These are phyloP conservation scores for Nitzschia putrida DNA, from an alignment of 108 stramenopile genomes.

Conservation along the genomic window DNA sequence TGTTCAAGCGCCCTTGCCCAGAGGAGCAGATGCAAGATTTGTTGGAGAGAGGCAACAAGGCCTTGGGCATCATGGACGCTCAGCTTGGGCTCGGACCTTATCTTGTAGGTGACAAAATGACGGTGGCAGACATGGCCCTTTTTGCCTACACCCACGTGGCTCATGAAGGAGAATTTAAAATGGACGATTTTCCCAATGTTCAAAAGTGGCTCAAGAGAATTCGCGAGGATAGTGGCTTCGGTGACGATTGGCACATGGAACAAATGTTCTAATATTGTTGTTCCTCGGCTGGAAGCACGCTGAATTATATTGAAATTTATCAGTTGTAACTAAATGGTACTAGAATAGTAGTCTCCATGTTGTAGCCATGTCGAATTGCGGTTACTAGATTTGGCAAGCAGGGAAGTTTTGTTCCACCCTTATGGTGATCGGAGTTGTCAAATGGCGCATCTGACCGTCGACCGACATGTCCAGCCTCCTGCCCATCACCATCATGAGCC, in stretches of 20 bases:
- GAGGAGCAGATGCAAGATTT: conserved; percentile 9
- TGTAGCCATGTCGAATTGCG: too few species aligned
- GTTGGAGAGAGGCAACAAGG: conserved; percentile 11
- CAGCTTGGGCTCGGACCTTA: conserved; percentile 7
- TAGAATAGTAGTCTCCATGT: too few species aligned
- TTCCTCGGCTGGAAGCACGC: too few species aligned
- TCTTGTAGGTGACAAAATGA: conserved; percentile 11
- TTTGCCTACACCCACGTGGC: conserved; percentile 23
- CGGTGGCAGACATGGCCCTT: conserved; percentile 22
- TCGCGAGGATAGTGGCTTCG: neutral
- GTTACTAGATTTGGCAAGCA: too few species aligned
- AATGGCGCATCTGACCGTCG: too few species aligned
- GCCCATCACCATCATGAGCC: too few species aligned
- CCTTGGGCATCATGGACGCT: conserved; percentile 17
- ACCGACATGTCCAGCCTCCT: too few species aligned
- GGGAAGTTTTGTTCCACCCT: too few species aligned
- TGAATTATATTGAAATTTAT: too few species aligned
- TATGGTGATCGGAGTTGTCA: too few species aligned
- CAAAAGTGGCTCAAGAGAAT: conserved; percentile 10
- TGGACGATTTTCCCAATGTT: conserved; percentile 1
- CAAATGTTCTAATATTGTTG: too few species aligned
- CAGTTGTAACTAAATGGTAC: too few species aligned
- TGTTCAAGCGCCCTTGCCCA: conserved; percentile 13
- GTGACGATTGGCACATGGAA: neutral
- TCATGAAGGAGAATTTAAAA: conserved; percentile 14